Evolutionary conservation across 2,329 filamentous ascomycete genomes (phyloP).

Genomic region (Penicillium sp.): DNA sequence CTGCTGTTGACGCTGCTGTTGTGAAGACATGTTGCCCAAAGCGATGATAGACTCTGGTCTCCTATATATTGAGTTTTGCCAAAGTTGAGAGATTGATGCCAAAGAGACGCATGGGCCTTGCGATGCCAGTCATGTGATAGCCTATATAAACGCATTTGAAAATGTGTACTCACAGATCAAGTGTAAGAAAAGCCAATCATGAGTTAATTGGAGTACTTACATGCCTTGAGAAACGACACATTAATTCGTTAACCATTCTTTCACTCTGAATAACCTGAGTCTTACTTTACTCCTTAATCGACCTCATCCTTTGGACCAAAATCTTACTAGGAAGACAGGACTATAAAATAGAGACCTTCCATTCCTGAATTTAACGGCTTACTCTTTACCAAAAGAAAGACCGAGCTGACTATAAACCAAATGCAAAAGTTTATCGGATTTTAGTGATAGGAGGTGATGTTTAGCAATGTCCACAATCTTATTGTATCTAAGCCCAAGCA

Average conservation of each 20-base stretch:
- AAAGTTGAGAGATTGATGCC: not conserved
- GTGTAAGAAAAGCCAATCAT: not conserved
- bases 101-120: not conserved
- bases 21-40: not conserved
- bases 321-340: not conserved
- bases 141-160: not conserved
- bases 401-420: not conserved
- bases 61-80: not conserved
- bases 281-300: not conserved
- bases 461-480: not conserved
- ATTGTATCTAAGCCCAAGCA: not conserved
- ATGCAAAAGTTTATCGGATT: not conserved
- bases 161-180: not conserved
- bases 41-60: not conserved
- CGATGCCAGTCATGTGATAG: slow-evolving; percentile 1
- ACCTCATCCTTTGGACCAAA: not conserved
- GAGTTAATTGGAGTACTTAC: not conserved
- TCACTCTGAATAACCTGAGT: not conserved
- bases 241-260: not conserved
- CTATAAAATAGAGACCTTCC: not conserved
- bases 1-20: not conserved
- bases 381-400: not conserved
- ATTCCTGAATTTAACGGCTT: not conserved
- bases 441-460: not conserved
- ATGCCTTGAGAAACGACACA: not conserved